phyloP scores from a whole-genome alignment of 2,329 filamentous ascomycete genomes.

The Pseudopithomyces chartarum region DNA sequence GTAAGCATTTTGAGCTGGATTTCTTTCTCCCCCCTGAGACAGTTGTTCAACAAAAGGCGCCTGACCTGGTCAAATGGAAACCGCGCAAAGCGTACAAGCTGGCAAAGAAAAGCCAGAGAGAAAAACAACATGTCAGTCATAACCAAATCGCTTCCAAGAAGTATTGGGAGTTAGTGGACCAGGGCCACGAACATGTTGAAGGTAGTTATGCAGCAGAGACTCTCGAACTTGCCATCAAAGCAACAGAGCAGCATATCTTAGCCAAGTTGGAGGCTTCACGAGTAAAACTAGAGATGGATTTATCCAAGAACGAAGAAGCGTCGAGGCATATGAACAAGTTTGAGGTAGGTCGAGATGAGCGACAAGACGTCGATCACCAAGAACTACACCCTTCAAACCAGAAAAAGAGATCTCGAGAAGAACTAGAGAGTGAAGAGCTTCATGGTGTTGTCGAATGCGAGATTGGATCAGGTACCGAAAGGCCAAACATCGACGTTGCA shows the following conservation, averaged over 20 bases:
- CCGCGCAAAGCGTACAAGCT: slow-evolving; percentile 25
- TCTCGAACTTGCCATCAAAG: slow-evolving; percentile 18
- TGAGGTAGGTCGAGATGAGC: neutral
- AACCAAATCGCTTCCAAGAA: slow-evolving; percentile 29
- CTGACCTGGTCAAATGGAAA: slow-evolving; percentile 17
- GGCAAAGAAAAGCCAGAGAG: neutral
- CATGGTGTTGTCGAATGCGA: neutral
- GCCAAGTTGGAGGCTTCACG: slow-evolving; percentile 13
- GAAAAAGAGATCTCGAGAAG: neutral
- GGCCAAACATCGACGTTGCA: neutral
- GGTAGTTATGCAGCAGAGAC: slow-evolving; percentile 14
- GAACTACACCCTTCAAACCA: neutral
- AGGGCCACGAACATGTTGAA: slow-evolving; percentile 4
- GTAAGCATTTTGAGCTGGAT: slow-evolving; percentile 25
- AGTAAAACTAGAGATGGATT: neutral
- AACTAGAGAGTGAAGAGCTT: slow-evolving; percentile 4
- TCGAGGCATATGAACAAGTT: neutral
- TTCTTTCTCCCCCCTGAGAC: slow-evolving; percentile 28
- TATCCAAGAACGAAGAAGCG: neutral
- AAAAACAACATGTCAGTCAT: slow-evolving; percentile 11
- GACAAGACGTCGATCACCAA: neutral
- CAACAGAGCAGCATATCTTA: slow-evolving; percentile 24
- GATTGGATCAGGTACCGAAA: neutral
- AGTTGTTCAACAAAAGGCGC: slow-evolving; percentile 25
- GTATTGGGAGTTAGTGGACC: slow-evolving; percentile 23